phyloP scores from a whole-genome alignment of 2,329 filamentous ascomycete species.

The Emergomyces pasteurianus region DNA sequence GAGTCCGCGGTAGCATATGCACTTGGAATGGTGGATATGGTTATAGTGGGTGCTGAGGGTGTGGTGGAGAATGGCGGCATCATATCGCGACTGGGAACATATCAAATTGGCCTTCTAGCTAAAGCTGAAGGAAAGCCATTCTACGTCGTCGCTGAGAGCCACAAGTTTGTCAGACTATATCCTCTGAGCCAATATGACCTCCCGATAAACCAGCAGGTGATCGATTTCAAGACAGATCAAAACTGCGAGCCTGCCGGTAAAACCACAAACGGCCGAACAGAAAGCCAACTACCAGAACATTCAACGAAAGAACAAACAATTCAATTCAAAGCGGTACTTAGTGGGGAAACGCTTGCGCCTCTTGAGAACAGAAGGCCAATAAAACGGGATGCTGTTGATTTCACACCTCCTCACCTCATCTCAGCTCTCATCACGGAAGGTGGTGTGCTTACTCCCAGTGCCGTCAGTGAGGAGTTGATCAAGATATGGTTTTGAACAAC shows the following conservation, averaged over 20 bases:
- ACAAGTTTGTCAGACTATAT: slow-evolving; percentile 89
- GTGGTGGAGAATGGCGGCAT: slow-evolving; percentile 91
- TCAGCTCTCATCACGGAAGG: slow-evolving; percentile 54
- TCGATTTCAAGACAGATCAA: slow-evolving; percentile 55
- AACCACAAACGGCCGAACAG: neutral
- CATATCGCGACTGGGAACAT: slow-evolving; percentile 74
- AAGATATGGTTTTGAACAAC: slow-evolving; percentile 43
- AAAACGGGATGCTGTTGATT: slow-evolving; percentile 29
- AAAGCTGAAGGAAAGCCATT: slow-evolving; percentile 62
- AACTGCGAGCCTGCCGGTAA: slow-evolving; percentile 19
- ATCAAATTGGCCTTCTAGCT: slow-evolving; percentile 75
- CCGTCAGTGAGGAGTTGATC: slow-evolving; percentile 55
- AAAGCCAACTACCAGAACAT: neutral
- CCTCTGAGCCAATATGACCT: slow-evolving; percentile 72
- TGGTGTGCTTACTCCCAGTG: slow-evolving; percentile 51
- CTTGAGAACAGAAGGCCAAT: neutral
- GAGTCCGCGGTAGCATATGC: slow-evolving; percentile 68
- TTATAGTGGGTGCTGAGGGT: slow-evolving; percentile 61
- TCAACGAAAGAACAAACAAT: slow-evolving; percentile 8
- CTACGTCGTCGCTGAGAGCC: slow-evolving; percentile 86
- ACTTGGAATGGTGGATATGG: slow-evolving; percentile 59
- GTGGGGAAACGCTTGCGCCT: slow-evolving; percentile 6
- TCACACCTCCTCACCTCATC: slow-evolving; percentile 48
- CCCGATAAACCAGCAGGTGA: slow-evolving; percentile 64
- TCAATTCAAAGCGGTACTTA: slow-evolving; percentile 9